Percentiles rank a stretch among this genome's conserved stretches.
Conservation (phyloP, 192 early-diverging fungal genomes). For the Chytriomyces sp. region DNA sequence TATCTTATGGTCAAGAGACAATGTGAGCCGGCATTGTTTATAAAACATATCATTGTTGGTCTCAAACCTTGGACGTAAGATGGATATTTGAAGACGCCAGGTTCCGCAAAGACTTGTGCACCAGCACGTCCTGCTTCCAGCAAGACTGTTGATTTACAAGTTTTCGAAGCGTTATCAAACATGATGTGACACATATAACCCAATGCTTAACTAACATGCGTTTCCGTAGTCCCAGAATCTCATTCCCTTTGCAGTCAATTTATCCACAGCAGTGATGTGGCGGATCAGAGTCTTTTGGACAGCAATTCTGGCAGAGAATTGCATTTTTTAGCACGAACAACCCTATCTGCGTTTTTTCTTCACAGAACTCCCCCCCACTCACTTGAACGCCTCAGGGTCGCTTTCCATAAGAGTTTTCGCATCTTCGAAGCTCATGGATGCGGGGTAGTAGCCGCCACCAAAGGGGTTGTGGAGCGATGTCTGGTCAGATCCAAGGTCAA, state of each 20-base stretch:
- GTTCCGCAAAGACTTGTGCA: conserved; percentile 20
- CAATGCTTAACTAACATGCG: conserved; percentile 5
- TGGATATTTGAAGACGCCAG: conserved; percentile 39
- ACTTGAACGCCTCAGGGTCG: conserved; percentile 34
- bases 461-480: conserved; percentile 41
- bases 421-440: conserved; percentile 11
- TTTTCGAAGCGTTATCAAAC: too few species aligned
- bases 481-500: conserved; percentile 35
- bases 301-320: background rate
- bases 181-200: too few species aligned
- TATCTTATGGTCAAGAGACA: background rate
- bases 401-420: conserved; percentile 32
- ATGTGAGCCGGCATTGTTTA: too few species aligned
- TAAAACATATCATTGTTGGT: too few species aligned
- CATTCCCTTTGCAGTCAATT: conserved; percentile 29
- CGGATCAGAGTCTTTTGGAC: conserved; percentile 29
- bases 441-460: conserved; percentile 36
- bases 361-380: background rate
- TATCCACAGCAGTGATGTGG: conserved; percentile 26
- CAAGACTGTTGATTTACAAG: background rate
- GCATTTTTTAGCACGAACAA: background rate
- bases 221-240: conserved; percentile 34
- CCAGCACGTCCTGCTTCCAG: conserved; percentile 32
- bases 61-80: conserved; percentile 22
- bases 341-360: too few species aligned